Evolutionary conservation across 495 filamentous ascomycete genomes (phyloP).

Genomic region (Penicillium ochrochloron): DNA sequence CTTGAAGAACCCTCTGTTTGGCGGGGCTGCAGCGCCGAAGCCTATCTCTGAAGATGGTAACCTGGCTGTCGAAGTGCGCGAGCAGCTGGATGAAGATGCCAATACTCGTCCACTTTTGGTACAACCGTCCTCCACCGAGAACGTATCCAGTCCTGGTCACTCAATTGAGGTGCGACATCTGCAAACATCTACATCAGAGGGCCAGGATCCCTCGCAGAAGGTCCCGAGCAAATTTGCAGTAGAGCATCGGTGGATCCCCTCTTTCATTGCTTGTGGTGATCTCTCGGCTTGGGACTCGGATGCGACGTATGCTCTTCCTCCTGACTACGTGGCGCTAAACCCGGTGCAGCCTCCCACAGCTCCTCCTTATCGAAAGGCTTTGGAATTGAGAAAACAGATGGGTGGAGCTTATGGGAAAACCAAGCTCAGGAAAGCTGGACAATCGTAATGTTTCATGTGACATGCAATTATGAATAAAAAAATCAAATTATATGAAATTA

Average conservation of each 20-base stretch:
- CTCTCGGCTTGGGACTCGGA: slow-evolving; percentile 94
- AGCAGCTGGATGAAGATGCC: slow-evolving; percentile 49
- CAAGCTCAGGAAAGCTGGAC: slow-evolving; percentile 43
- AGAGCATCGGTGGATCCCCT: slow-evolving; percentile 78
- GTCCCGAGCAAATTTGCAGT: slow-evolving; percentile 37
- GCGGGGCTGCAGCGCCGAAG: slow-evolving; percentile 41
- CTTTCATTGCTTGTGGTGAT: slow-evolving; percentile 95
- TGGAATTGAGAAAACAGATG: slow-evolving; percentile 78
- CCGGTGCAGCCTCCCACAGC: slow-evolving; percentile 97
- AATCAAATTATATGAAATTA: neutral
- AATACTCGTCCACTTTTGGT: slow-evolving; percentile 25
- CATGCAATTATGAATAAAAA: slow-evolving; percentile 3
- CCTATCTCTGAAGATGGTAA: slow-evolving; percentile 61
- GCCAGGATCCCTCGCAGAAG: slow-evolving; percentile 32
- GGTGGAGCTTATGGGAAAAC: slow-evolving; percentile 87
- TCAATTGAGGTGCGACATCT: slow-evolving; percentile 34
- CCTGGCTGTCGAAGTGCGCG: slow-evolving; percentile 61
- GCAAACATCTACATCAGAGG: slow-evolving; percentile 33
- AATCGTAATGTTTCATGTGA: slow-evolving; percentile 13
- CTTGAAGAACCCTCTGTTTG: slow-evolving; percentile 53
- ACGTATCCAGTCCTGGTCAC: slow-evolving; percentile 18
- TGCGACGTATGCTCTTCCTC: slow-evolving; percentile 85
- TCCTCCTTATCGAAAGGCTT: slow-evolving; percentile 87
- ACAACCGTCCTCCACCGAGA: slow-evolving; percentile 4
- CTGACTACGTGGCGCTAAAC: slow-evolving; percentile 77